These are phyloP conservation scores for Dryadomyces quercus-mongolicae DNA, from an alignment of 2,329 filamentous ascomycete species.

Conservation along the genomic window DNA sequence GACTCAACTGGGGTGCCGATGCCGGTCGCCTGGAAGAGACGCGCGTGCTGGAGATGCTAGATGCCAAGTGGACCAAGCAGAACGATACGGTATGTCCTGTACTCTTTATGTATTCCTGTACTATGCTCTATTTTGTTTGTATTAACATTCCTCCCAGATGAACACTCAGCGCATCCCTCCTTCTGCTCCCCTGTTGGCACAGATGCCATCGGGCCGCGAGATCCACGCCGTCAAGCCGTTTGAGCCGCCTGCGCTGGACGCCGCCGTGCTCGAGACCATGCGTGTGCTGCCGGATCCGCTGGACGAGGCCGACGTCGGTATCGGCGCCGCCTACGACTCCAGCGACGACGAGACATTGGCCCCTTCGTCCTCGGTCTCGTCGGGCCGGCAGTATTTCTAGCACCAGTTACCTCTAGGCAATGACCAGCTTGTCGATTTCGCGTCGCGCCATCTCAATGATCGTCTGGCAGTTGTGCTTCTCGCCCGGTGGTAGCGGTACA, in stretches of 20 bases:
- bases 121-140: too few species aligned
- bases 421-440: slow-evolving; percentile 41
- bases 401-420: slow-evolving; percentile 17
- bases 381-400: neutral
- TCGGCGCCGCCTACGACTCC: slow-evolving; percentile 17
- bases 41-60: slow-evolving; percentile 73
- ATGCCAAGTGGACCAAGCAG: slow-evolving; percentile 80
- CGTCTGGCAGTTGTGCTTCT: slow-evolving; percentile 32
- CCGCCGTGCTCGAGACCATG: slow-evolving; percentile 51
- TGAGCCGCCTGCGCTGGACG: slow-evolving; percentile 24
- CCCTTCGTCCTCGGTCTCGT: neutral
- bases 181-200: slow-evolving; percentile 56
- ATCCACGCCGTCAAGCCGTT: slow-evolving; percentile 65
- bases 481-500: slow-evolving; percentile 21
- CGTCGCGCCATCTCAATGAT: slow-evolving; percentile 42
- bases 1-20: slow-evolving; percentile 64
- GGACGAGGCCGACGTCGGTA: slow-evolving; percentile 23
- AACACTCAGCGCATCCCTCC: slow-evolving; percentile 69
- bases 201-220: slow-evolving; percentile 79
- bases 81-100: slow-evolving; percentile 67
- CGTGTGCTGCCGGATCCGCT: slow-evolving; percentile 35
- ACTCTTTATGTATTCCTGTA: too few species aligned
- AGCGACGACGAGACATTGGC: slow-evolving; percentile 28
- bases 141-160: slow-evolving; percentile 36
- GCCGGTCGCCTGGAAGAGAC: slow-evolving; percentile 76